A percentile compares a stretch with the other conserved stretches of the same genome.
These are phyloP conservation scores for Boletus smithii DNA, from an alignment of 1,284 basidiomycete species.

Conservation along the genomic window DNA sequence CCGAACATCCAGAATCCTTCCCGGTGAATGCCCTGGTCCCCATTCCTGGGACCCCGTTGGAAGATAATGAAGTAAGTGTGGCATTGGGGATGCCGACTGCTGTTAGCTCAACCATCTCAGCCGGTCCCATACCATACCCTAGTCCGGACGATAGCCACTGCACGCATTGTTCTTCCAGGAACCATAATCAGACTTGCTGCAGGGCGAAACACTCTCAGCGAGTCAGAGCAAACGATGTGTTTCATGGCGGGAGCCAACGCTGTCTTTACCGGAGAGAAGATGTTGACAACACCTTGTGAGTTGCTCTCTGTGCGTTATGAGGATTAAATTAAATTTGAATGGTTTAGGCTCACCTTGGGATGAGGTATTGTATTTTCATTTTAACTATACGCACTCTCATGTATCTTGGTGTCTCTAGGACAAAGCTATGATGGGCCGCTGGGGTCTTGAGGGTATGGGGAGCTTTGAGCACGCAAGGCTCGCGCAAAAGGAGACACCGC, in stretches of 20 bases:
- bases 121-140: constrained; percentile 80
- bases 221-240: constrained; percentile 95
- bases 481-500: constrained; percentile 48
- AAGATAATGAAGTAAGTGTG: constrained; percentile 60
- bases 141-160: constrained; percentile 92
- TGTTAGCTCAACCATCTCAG: constrained; percentile 39
- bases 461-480: constrained; percentile 74
- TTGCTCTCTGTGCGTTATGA: constrained; percentile 20
- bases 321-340: constrained; percentile 6
- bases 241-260: constrained; percentile 99
- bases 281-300: constrained; percentile 95
- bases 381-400: constrained; percentile 7
- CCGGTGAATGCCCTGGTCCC: constrained; percentile 94
- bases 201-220: constrained; percentile 85
- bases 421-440: constrained; percentile 89
- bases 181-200: constrained; percentile 97
- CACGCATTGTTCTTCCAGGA: constrained; percentile 85
- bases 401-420: constrained; percentile 50
- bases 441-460: constrained; percentile 90
- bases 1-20: constrained; percentile 96
- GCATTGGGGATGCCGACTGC: not conserved
- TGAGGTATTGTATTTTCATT: constrained; percentile 45
- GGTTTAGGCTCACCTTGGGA: constrained; percentile 79
- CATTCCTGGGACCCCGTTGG: constrained; percentile 71
- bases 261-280: constrained; percentile 95